Evolutionary conservation across 2,329 filamentous ascomycete species (phyloP).

Genomic region (Graphiopsis chlorocephala): DNA sequence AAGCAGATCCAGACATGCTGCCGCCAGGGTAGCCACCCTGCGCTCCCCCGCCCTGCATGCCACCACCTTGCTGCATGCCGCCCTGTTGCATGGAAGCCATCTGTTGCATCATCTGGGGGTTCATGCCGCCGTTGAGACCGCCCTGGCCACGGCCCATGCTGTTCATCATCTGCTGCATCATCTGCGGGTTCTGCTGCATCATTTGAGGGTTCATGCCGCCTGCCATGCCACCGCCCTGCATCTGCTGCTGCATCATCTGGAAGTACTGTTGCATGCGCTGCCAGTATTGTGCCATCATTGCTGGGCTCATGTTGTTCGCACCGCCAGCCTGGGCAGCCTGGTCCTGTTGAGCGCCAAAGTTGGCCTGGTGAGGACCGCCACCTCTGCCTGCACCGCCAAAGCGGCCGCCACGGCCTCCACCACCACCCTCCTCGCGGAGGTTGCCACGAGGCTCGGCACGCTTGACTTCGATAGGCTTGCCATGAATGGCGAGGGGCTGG

Average conservation of each 20-base stretch:
- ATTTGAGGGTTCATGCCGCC: constrained; percentile 56
- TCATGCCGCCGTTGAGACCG: constrained; percentile 23
- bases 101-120: constrained; percentile 58
- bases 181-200: constrained; percentile 36
- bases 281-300: constrained; percentile 98
- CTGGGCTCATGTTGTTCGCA: constrained; percentile 76
- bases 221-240: constrained; percentile 31
- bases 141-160: constrained; percentile 29
- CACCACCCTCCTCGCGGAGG: constrained; percentile 73
- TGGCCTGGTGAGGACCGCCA: constrained; percentile 38
- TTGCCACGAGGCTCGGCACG: constrained; percentile 95
- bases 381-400: constrained; percentile 36
- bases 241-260: constrained; percentile 46
- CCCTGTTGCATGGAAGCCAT: constrained; percentile 41
- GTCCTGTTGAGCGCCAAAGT: constrained; percentile 22
- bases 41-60: constrained; percentile 42
- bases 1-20: constrained; percentile 29
- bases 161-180: constrained; percentile 42
- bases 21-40: constrained; percentile 39
- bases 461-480: constrained; percentile 97
- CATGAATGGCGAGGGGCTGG: constrained; percentile 83
- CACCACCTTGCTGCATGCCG: constrained; percentile 36
- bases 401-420: constrained; percentile 43
- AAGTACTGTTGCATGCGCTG: constrained; percentile 98
- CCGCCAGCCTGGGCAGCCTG: constrained; percentile 22